Conservation (phyloP, 495 filamentous ascomycete species). For the Aspergillus panamensis region DNA sequence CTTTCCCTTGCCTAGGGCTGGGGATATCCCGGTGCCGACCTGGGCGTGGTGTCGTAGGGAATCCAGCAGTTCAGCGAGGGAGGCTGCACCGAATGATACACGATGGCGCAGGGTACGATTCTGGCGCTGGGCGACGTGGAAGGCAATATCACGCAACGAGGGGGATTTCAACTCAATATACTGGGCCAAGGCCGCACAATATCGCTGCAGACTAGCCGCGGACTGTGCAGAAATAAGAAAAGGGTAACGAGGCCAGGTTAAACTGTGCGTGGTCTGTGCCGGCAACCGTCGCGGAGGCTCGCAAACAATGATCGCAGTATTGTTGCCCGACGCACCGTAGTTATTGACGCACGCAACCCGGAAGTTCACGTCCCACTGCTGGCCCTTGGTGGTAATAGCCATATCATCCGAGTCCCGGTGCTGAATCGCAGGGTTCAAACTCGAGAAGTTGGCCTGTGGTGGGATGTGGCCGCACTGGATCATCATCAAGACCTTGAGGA, state of each 20-base stretch:
- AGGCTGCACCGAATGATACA: not conserved
- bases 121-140: not conserved
- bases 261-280: no score
- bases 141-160: not conserved
- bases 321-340: not conserved
- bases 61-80: not conserved
- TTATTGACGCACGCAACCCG: not conserved
- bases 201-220: not conserved
- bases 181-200: slow-evolving; percentile 25
- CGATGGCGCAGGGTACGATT: not conserved
- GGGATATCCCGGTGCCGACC: no score
- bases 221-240: not conserved
- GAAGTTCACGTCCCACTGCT: not conserved
- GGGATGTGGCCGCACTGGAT: slow-evolving; percentile 29
- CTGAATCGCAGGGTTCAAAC: slow-evolving; percentile 33
- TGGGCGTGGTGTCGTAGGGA: not conserved
- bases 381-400: not conserved
- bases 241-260: not conserved
- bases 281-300: not conserved
- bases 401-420: not conserved
- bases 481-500: slow-evolving; percentile 48
- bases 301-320: not conserved
- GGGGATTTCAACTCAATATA: slow-evolving; percentile 14
- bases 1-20: not conserved
- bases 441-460: slow-evolving; percentile 30